Percentiles rank a stretch among this genome's conserved stretches.
Evolutionary conservation across 306 rosid genomes (phyloP).

Genomic region (Comarum palustre): DNA sequence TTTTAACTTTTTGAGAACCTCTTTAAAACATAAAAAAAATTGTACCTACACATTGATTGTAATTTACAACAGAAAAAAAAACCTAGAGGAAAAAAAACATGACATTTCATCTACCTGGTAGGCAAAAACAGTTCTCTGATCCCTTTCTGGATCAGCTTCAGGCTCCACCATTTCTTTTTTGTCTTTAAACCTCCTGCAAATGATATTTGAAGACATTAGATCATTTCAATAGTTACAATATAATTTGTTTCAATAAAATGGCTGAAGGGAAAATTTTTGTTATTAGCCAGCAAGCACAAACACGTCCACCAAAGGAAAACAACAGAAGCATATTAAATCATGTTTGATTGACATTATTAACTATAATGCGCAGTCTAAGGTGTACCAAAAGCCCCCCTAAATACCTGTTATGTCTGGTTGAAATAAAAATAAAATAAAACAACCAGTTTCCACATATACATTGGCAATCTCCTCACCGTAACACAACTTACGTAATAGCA

Average conservation of each 20-base stretch:
- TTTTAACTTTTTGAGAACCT: neutral
- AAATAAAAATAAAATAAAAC: neutral
- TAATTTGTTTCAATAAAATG: neutral
- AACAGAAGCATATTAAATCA: neutral
- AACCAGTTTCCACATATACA: neutral
- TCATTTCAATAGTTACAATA: constrained; percentile 7
- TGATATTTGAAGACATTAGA: constrained; percentile 18
- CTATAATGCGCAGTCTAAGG: neutral
- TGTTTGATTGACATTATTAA: neutral
- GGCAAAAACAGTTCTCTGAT: constrained; percentile 97
- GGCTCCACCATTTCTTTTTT: constrained; percentile 86
- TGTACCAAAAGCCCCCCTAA: neutral
- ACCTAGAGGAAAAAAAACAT: neutral
- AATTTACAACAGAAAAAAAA: neutral
- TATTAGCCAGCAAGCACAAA: neutral
- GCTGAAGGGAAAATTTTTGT: neutral
- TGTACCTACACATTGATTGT: neutral
- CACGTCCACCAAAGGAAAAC: neutral
- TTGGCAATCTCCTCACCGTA: neutral
- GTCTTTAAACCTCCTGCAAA: constrained; percentile 79
- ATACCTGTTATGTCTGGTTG: neutral
- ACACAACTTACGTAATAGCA: neutral
- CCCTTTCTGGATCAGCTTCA: constrained; percentile 99
- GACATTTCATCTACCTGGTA: constrained; percentile 62
- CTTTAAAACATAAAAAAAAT: neutral